Percentiles rank a stretch among this genome's conserved stretches.
Evolutionary conservation across 768 basidiomycete genomes (phyloP).

Genomic region (Leccinellum albellum): DNA sequence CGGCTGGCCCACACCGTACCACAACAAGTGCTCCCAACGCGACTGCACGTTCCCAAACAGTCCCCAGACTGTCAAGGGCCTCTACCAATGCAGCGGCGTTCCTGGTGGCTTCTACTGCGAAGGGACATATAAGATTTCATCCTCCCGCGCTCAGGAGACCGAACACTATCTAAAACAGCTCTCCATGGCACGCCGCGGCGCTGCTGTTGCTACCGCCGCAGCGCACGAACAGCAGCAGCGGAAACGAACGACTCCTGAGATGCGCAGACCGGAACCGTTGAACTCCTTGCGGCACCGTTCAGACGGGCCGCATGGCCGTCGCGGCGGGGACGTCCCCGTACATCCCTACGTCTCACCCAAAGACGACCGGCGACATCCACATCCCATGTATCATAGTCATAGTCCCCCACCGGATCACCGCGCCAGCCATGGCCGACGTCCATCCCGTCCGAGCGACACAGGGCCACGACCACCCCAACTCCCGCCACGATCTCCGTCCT

Average conservation of each 20-base stretch:
- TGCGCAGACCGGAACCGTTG: conserved; percentile 22
- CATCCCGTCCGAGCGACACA: conserved; percentile 19
- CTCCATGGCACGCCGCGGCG: conserved; percentile 15
- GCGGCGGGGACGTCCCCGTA: conserved; percentile 9
- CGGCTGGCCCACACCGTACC: conserved; percentile 35
- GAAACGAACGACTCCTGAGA: conserved; percentile 25
- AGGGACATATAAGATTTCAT: conserved; percentile 33
- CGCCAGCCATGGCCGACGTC: not conserved
- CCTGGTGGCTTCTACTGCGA: conserved; percentile 35
- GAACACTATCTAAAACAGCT: conserved; percentile 30
- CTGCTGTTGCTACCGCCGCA: conserved; percentile 2
- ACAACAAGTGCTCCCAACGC: conserved; percentile 35
- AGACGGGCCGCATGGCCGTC: conserved; percentile 10
- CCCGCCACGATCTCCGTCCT: conserved; percentile 11
- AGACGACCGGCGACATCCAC: conserved; percentile 4
- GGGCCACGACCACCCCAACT: conserved; percentile 13
- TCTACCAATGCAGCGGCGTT: conserved; percentile 31
- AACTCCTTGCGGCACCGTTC: not conserved
- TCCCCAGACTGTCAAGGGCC: conserved; percentile 29
- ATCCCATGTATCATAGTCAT: not conserved
- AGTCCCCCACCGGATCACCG: conserved; percentile 6
- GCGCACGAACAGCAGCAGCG: conserved; percentile 23
- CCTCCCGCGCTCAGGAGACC: conserved; percentile 32
- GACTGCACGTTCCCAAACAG: conserved; percentile 32
- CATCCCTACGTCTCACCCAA: not conserved